Percentiles rank a stretch among this genome's conserved stretches.
Conservation (phyloP, 345 rosid genomes). For the Acer negundo region DNA sequence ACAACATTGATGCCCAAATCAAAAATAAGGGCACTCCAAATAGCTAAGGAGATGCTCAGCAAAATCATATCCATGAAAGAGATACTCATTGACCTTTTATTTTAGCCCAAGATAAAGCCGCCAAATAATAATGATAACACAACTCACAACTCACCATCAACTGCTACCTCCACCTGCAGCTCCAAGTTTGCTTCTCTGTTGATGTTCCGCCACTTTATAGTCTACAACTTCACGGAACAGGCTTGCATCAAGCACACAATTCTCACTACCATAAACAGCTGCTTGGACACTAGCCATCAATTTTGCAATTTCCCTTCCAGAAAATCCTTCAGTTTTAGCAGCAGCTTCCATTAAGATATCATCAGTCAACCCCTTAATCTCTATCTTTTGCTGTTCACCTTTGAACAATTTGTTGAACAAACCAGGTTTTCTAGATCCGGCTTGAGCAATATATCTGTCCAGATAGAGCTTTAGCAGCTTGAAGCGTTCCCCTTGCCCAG, state of each 20-base stretch:
- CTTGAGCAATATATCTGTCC: slow-evolving; percentile 78
- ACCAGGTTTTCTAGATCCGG: slow-evolving; percentile 58
- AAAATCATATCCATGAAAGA: neutral
- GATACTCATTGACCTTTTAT: neutral
- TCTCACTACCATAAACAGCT: slow-evolving; percentile 83
- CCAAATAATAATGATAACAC: slow-evolving; percentile 2
- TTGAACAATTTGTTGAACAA: slow-evolving; percentile 55
- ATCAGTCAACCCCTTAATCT: slow-evolving; percentile 73
- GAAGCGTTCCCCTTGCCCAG: slow-evolving; percentile 81
- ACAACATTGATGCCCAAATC: neutral
- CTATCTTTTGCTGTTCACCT: slow-evolving; percentile 64
- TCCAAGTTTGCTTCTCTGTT: slow-evolving; percentile 79
- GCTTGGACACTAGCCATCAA: slow-evolving; percentile 95
- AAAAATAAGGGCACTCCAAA: neutral
- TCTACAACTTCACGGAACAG: slow-evolving; percentile 90
- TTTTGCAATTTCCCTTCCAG: slow-evolving; percentile 91
- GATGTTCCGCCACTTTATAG: slow-evolving; percentile 93
- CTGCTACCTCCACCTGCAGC: slow-evolving; percentile 25
- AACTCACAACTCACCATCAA: neutral
- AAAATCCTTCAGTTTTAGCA: slow-evolving; percentile 80
- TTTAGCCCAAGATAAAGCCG: neutral
- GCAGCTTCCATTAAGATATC: slow-evolving; percentile 84
- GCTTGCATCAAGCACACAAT: slow-evolving; percentile 70
- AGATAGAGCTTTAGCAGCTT: slow-evolving; percentile 86
- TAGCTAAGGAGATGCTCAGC: neutral